Evolutionary conservation across 495 filamentous ascomycete genomes (phyloP).

Genomic region (Trichoderma parareesei): DNA sequence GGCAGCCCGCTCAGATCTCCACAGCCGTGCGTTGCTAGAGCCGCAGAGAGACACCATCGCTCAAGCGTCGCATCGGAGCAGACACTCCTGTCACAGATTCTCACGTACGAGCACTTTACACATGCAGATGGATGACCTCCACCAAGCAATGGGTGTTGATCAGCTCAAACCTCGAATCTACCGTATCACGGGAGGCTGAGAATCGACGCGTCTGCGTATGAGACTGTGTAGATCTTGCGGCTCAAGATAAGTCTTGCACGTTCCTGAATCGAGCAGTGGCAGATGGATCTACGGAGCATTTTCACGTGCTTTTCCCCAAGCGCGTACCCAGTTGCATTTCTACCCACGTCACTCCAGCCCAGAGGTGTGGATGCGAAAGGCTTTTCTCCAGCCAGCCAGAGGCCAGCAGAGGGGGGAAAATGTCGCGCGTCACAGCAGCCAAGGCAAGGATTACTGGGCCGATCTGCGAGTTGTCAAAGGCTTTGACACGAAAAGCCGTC

Average conservation of each 20-base stretch:
- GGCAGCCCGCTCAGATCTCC: not conserved
- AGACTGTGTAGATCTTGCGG: too few relatives aligned
- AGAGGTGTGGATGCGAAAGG: not conserved
- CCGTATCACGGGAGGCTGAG: too few relatives aligned
- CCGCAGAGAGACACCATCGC: not conserved
- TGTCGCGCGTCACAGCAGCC: slow-evolving; percentile 2
- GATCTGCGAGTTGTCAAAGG: not conserved
- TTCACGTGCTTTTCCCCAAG: slow-evolving; percentile 1
- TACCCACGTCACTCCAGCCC: not conserved
- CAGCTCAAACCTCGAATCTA: too few relatives aligned
- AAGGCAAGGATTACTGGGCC: not conserved
- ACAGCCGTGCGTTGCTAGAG: not conserved
- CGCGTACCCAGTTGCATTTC: not conserved
- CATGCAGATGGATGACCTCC: too few relatives aligned
- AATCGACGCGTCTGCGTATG: too few relatives aligned
- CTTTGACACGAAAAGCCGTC: not conserved
- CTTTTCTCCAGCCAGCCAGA: not conserved
- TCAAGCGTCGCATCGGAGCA: not conserved
- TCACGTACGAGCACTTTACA: too few relatives aligned
- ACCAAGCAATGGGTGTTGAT: too few relatives aligned
- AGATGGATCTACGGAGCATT: not conserved
- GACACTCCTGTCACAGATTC: not conserved
- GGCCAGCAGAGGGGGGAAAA: not conserved
- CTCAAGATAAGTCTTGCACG: too few relatives aligned
- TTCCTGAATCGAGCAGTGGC: too few relatives aligned